Conservation (phyloP, 2,329 filamentous ascomycete species). For the Emydomyces testavorans region DNA sequence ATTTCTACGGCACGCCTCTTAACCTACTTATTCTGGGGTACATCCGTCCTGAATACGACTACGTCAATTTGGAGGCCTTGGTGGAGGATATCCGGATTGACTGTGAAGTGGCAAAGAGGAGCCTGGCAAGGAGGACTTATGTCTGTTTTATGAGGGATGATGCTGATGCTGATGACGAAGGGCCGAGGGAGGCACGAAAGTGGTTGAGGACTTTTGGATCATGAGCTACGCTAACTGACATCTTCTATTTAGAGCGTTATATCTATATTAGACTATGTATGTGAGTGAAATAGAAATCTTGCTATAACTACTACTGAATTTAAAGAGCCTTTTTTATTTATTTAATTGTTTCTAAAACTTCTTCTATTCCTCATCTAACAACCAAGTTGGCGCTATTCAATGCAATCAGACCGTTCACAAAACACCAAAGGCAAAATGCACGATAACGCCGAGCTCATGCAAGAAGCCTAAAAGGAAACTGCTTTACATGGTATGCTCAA, state of each 20-base stretch:
- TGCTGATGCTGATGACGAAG: constrained; percentile 24
- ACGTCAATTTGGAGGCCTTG: constrained; percentile 68
- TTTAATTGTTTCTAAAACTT: too few species aligned
- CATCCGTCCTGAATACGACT: constrained; percentile 81
- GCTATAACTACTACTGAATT: too few species aligned
- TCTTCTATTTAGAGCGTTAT: too few species aligned
- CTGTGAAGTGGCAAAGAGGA: constrained; percentile 67
- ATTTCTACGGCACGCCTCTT: constrained; percentile 79
- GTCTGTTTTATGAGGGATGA: constrained; percentile 27
- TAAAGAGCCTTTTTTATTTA: too few species aligned
- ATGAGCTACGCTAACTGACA: not conserved
- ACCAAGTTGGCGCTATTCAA: too few species aligned
- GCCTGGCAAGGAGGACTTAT: constrained; percentile 57
- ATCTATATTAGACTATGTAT: too few species aligned
- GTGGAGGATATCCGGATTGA: constrained; percentile 81
- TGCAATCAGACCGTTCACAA: not conserved
- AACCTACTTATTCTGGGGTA: constrained; percentile 73
- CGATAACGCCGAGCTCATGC: not conserved
- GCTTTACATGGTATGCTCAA: not conserved
- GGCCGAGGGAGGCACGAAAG: constrained; percentile 23
- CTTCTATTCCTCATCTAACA: too few species aligned
- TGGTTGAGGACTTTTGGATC: constrained; percentile 28
- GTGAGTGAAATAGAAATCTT: too few species aligned
- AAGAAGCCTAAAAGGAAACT: not conserved
- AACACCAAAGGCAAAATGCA: not conserved